Evolutionary conservation across 2,329 filamentous ascomycete genomes (phyloP).

Genomic region (Penicillium concentricum): DNA sequence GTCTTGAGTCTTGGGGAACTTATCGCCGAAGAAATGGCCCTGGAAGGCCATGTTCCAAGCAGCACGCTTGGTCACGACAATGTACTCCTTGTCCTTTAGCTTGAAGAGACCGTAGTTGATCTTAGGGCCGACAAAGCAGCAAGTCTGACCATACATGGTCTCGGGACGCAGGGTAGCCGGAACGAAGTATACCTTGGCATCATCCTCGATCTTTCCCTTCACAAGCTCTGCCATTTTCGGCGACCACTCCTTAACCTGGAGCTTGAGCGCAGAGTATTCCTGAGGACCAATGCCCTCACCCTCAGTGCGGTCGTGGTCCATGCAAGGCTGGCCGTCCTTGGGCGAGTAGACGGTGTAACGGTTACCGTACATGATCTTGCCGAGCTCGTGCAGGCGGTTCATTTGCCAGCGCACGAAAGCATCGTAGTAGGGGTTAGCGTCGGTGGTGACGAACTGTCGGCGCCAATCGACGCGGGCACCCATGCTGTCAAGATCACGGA

Average conservation of each 20-base stretch:
- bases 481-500: slow-evolving; percentile 75
- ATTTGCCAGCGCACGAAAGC: slow-evolving; percentile 97
- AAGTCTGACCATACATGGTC: slow-evolving; percentile 98
- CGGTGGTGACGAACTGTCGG: slow-evolving; percentile 87
- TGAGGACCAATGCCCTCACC: slow-evolving; percentile 82
- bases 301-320: slow-evolving; percentile 80
- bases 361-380: slow-evolving; percentile 92
- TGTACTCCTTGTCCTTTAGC: slow-evolving; percentile 74
- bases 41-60: slow-evolving; percentile 98
- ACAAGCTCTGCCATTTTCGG: slow-evolving; percentile 69
- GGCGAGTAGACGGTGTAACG: slow-evolving; percentile 91
- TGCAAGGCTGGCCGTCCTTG: slow-evolving; percentile 83
- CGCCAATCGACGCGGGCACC: slow-evolving; percentile 92
- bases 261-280: slow-evolving; percentile 89
- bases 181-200: slow-evolving; percentile 81
- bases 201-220: slow-evolving; percentile 73
- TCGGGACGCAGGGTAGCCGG: slow-evolving; percentile 91
- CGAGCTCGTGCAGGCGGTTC: slow-evolving; percentile 81
- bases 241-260: slow-evolving; percentile 88
- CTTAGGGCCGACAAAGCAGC: slow-evolving; percentile 90
- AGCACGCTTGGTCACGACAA: slow-evolving; percentile 75
- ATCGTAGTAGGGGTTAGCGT: slow-evolving; percentile 96
- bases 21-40: slow-evolving; percentile 66
- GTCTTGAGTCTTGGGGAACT: slow-evolving; percentile 61
- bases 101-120: slow-evolving; percentile 89